Evolutionary conservation across 1,284 basidiomycete genomes (phyloP).

Genomic region (Moesziomyces aphidis): DNA sequence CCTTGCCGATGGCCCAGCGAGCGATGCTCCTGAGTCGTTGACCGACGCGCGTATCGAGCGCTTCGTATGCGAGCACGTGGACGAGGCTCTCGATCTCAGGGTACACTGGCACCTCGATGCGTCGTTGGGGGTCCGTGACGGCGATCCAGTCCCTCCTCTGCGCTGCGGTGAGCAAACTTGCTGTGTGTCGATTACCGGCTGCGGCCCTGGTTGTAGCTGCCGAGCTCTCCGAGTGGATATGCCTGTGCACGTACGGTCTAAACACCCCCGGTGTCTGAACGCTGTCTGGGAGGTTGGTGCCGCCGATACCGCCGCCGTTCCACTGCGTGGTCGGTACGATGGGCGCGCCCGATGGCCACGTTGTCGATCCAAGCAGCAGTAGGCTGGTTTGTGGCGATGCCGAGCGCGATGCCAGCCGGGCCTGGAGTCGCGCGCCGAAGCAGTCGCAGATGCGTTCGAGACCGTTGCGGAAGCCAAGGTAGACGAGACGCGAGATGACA

Average conservation of each 20-base stretch:
- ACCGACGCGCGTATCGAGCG: constrained; percentile 20
- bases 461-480: constrained; percentile 20
- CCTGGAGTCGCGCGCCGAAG: constrained; percentile 29
- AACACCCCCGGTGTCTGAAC: constrained; percentile 4
- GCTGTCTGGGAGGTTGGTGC: constrained; percentile 24
- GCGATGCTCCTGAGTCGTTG: constrained; percentile 7
- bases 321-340: constrained; percentile 34
- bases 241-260: constrained; percentile 10
- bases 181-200: background rate
- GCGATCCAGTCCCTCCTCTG: constrained; percentile 50
- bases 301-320: constrained; percentile 43
- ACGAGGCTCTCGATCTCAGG: constrained; percentile 34
- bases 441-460: constrained; percentile 20
- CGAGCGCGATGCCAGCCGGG: constrained; percentile 6
- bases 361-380: constrained; percentile 18
- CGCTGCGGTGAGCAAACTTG: constrained; percentile 5
- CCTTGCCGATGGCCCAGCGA: constrained; percentile 9
- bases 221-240: background rate
- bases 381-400: constrained; percentile 10
- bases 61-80: constrained; percentile 25
- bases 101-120: constrained; percentile 37
- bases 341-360: constrained; percentile 27
- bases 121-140: constrained; percentile 32
- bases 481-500: constrained; percentile 40
- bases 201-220: background rate